phyloP scores from a whole-genome alignment of 805 yeast species.

The Yamadazyma akitaensis region DNA sequence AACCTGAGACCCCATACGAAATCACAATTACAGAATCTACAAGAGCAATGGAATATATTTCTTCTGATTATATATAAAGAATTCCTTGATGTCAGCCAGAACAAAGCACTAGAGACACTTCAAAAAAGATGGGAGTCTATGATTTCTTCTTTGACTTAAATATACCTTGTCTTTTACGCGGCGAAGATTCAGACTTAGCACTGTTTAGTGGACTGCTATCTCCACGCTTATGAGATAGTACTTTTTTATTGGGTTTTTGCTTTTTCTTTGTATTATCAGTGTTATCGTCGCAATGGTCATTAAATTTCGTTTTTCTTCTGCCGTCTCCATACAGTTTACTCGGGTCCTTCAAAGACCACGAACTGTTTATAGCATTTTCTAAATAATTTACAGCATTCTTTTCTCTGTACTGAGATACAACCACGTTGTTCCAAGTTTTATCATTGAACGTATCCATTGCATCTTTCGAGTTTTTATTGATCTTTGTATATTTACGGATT shows the following conservation, averaged over 20 bases:
- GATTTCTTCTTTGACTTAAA: slow-evolving; percentile 8
- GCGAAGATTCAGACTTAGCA: background rate
- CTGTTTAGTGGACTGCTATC: background rate
- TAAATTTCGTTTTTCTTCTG: too few relatives aligned
- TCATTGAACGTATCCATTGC: slow-evolving; percentile 4
- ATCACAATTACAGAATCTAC: slow-evolving; percentile 16
- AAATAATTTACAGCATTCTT: background rate
- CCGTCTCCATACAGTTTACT: too few relatives aligned
- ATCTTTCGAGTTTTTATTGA: slow-evolving; percentile 4
- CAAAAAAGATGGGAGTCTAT: slow-evolving; percentile 32
- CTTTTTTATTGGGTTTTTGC: background rate
- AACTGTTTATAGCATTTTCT: background rate
- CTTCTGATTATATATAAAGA: slow-evolving; percentile 32
- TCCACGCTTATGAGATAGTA: background rate
- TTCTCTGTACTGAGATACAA: background rate
- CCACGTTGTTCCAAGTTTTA: background rate
- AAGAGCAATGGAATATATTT: background rate
- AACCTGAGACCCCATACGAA: slow-evolving; percentile 23
- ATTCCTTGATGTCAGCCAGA: slow-evolving; percentile 24
- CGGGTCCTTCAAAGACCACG: background rate
- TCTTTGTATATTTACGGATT: slow-evolving; percentile 25
- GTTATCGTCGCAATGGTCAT: background rate
- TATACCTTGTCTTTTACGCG: slow-evolving; percentile 5
- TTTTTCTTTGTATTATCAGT: background rate
- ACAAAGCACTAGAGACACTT: slow-evolving; percentile 26